phyloP scores from a whole-genome alignment of 345 rosid genomes.

The Linum trigynum region DNA sequence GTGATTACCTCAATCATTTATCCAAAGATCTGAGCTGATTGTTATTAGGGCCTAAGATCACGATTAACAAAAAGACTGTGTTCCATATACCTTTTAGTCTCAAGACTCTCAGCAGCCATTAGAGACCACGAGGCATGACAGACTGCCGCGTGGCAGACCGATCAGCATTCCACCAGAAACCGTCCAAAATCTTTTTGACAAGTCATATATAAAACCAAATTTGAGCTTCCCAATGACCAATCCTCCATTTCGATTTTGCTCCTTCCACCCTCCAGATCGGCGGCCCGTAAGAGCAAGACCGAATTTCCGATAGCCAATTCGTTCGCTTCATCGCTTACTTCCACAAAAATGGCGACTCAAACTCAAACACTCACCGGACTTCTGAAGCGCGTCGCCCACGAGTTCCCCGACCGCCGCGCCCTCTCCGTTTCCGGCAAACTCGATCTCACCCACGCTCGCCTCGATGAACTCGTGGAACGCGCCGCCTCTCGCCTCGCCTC shows the following conservation, averaged over 20 bases:
- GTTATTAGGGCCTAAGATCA: no score
- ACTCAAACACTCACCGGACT: slow-evolving; percentile 39
- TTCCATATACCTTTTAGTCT: not conserved
- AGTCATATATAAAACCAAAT: no score
- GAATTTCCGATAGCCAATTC: not conserved
- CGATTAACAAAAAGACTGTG: no score
- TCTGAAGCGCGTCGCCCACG: slow-evolving; percentile 25
- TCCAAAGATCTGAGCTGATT: no score
- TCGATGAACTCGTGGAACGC: slow-evolving; percentile 37
- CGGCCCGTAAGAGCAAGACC: not conserved
- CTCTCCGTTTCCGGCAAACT: slow-evolving; percentile 43
- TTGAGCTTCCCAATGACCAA: no score
- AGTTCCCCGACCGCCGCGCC: slow-evolving; percentile 38
- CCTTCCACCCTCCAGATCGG: no score
- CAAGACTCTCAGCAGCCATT: not conserved
- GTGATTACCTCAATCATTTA: no score
- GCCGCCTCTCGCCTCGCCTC: slow-evolving; percentile 43
- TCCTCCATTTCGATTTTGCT: no score
- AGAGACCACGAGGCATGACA: not conserved
- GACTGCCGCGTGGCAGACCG: no score
- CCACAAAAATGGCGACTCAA: not conserved
- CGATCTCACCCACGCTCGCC: slow-evolving; percentile 43
- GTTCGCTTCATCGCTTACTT: not conserved
- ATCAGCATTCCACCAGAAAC: no score
- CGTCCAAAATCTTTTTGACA: no score